Evolutionary conservation across 2,329 filamentous ascomycete genomes (phyloP).

Genomic region (Ploettnerulaceae sp.): DNA sequence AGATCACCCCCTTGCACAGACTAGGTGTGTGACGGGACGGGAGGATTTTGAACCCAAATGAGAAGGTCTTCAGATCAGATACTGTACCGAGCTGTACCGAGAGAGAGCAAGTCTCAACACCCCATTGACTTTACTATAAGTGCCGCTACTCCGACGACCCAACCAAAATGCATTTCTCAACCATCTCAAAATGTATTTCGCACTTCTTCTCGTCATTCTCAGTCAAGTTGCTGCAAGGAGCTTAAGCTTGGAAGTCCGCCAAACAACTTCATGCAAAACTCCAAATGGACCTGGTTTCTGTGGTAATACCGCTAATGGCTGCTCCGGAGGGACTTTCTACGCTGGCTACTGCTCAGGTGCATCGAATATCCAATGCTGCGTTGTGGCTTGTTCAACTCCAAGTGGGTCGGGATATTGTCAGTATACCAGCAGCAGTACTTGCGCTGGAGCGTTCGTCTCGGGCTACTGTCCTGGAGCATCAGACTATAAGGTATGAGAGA

Average conservation of each 20-base stretch:
- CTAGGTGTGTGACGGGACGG: too few relatives aligned
- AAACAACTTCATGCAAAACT: conserved; percentile 5
- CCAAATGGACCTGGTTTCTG: conserved; percentile 1
- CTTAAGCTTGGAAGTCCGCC: neutral
- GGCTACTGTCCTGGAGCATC: neutral
- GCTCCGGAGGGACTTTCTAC: conserved; percentile 1
- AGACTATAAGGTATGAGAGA: neutral
- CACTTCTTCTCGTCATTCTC: too few relatives aligned
- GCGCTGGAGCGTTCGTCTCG: neutral
- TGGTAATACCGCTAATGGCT: neutral
- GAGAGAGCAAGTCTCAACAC: too few relatives aligned
- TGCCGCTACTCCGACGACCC: too few relatives aligned
- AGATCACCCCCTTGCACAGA: too few relatives aligned
- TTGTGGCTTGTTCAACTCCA: conserved; percentile 4
- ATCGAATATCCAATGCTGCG: conserved; percentile 6
- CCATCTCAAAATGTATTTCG: too few relatives aligned
- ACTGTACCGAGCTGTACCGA: too few relatives aligned
- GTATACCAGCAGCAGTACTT: conserved; percentile 5
- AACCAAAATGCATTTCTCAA: too few relatives aligned
- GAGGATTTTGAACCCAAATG: too few relatives aligned
- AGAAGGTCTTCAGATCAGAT: too few relatives aligned
- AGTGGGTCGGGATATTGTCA: neutral
- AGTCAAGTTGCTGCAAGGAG: too few relatives aligned
- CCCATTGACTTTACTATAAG: too few relatives aligned
- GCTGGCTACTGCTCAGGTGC: conserved; percentile 1